Evolutionary conservation across 768 basidiomycete genomes (phyloP), one percentile per base, ranked within the genome.

Genomic region (Kwoniella sp.): DNA sequence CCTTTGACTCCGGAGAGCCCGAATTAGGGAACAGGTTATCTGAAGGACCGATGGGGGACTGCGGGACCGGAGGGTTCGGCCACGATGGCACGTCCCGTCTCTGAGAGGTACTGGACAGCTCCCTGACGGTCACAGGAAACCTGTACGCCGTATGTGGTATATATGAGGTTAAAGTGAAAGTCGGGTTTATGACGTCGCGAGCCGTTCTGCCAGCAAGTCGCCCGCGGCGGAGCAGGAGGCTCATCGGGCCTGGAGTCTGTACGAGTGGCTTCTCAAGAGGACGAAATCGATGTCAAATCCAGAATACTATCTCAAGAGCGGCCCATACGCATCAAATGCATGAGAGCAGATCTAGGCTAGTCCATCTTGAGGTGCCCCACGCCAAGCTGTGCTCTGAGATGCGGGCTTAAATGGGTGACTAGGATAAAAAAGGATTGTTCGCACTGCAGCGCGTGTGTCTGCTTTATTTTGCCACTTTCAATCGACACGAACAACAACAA

Each of bases 11-110:
- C n/a, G 50, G 53, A 23, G 57, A 30, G 2, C n/a, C n/a, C n/a
- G 62, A 26, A 28, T n/a, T 17, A 30, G 57, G 22, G 4, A 54
- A 25, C 12, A 69, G 58, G 23, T 58, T 37, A 34, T 74, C 73
- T 1, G 72, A 76, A 1, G 76, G 78, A 13, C 70, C 69, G 1
- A 73, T 70, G 0, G 73, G 70, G 3, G 68, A 59, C 62, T 79
- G 78, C 25, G 78, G 78, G 12, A 76, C 64, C 2, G 76, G 76
- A 5, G 78, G 73, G 51, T 64, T 61, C 2, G 78, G 78, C 76
- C 76, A 79, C 61, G 73, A 64, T 0, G 78, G 78, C 8, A 79
- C 48, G 55, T 79, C 50, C 41, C 9, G 15, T 3, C 41, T 45
- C 15, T 7, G 9, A 4, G 41, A 17, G 3, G 41, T 45, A 5